These are phyloP conservation scores for Trichosanthes truncata DNA, from an alignment of 306 rosid genomes.

Conservation along the genomic window DNA sequence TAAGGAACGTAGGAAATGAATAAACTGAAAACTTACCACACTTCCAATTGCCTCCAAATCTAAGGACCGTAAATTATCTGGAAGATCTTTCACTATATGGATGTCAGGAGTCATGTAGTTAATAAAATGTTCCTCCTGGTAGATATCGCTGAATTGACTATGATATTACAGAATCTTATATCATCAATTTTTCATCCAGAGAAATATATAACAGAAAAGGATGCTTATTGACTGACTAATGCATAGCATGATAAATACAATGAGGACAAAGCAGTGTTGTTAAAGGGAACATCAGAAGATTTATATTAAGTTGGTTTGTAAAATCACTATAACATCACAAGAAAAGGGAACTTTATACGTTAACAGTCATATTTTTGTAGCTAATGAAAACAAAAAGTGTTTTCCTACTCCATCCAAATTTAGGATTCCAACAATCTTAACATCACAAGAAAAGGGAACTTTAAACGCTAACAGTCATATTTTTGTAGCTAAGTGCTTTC, in stretches of 20 bases:
- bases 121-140: slow-evolving; percentile 85
- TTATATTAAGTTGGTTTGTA: neutral
- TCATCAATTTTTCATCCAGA: slow-evolving; percentile 26
- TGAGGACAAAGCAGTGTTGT: neutral
- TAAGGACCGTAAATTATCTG: slow-evolving; percentile 64
- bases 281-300: neutral
- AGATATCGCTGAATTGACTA: slow-evolving; percentile 89
- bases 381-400: neutral
- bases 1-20: neutral
- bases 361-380: neutral
- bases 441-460: neutral
- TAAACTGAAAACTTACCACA: slow-evolving; percentile 44
- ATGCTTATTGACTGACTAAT: slow-evolving; percentile 11
- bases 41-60: slow-evolving; percentile 84
- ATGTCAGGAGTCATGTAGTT: slow-evolving; percentile 80
- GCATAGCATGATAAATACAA: slow-evolving; percentile 5
- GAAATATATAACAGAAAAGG: slow-evolving; percentile 13
- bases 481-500: neutral
- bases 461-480: neutral
- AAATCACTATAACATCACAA: neutral
- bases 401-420: neutral
- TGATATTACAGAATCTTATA: slow-evolving; percentile 33
- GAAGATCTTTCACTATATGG: slow-evolving; percentile 87
- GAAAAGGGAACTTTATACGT: neutral
- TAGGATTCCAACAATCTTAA: neutral